Conservation (phyloP, 1,139 yeast species). For the Debaryomycetaceae sp. region DNA sequence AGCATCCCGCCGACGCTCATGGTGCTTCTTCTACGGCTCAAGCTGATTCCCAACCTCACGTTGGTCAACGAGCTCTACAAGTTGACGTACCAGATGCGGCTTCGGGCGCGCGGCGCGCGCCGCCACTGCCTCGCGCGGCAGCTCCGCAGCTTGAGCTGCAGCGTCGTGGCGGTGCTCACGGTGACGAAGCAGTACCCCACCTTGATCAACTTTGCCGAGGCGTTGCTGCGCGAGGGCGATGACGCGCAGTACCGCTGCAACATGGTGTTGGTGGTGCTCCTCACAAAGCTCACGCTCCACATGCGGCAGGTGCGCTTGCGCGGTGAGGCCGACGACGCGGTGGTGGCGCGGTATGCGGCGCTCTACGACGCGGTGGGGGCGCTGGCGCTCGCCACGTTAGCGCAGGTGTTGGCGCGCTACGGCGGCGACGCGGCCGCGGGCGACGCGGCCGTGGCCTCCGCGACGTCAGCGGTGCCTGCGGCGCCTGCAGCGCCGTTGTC, state of each 20-base stretch:
- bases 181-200: slow-evolving; percentile 30
- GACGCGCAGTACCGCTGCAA: slow-evolving; percentile 10
- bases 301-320: no score
- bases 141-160: slow-evolving; percentile 30
- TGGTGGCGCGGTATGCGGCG: no score
- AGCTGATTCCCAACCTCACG: slow-evolving; percentile 33
- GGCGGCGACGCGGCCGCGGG: not conserved
- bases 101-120: slow-evolving; percentile 14
- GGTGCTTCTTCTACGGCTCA: slow-evolving; percentile 31
- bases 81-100: slow-evolving; percentile 34
- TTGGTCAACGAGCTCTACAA: slow-evolving; percentile 39
- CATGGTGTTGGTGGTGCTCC: no score
- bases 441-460: slow-evolving; percentile 1
- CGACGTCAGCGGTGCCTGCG: not conserved
- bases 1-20: slow-evolving; percentile 21
- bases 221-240: slow-evolving; percentile 19
- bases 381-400: no score
- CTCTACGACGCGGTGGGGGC: no score
- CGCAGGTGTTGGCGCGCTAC: not conserved
- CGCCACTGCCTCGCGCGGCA: slow-evolving; percentile 16
- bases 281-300: no score
- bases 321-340: no score
- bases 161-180: slow-evolving; percentile 26
- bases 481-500: not conserved
- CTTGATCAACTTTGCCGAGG: slow-evolving; percentile 22